phyloP scores from a whole-genome alignment of 192 early-diverging fungal genomes.

The Lunasporangiospora selenospora region DNA sequence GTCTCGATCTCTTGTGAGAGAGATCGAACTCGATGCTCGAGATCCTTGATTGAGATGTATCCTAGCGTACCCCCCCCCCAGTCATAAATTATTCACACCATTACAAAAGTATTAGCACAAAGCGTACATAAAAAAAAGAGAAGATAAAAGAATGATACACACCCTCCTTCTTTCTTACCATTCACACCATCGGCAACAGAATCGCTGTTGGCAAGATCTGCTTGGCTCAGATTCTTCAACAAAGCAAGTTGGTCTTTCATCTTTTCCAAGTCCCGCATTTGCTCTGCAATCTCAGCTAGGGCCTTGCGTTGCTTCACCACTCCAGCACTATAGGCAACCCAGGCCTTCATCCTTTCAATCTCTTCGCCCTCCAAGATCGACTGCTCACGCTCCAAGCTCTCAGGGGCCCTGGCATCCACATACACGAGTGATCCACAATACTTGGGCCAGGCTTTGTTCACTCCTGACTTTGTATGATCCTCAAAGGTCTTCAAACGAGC shows the following conservation, averaged over 20 bases:
- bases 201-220: background rate
- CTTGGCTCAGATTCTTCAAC: no score
- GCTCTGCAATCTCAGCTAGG: constrained; percentile 3
- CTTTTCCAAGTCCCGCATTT: constrained; percentile 4
- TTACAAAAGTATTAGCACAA: no score
- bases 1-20: constrained; percentile 8
- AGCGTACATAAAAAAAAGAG: background rate
- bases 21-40: constrained; percentile 6
- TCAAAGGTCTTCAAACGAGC: constrained; percentile 21
- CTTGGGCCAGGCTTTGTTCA: constrained; percentile 18
- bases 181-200: constrained; percentile 6
- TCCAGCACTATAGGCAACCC: constrained; percentile 18
- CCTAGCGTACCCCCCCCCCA: no score
- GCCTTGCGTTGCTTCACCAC: constrained; percentile 31
- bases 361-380: background rate
- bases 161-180: background rate
- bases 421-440: constrained; percentile 19
- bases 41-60: no score
- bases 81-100: no score
- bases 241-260: background rate
- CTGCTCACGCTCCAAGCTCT: constrained; percentile 12
- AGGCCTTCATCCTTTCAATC: background rate
- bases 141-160: background rate
- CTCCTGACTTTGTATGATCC: constrained; percentile 7
- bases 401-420: constrained; percentile 11